A percentile compares a stretch with the other conserved stretches of the same genome.
Evolutionary conservation across 306 rosid genomes (phyloP).

Genomic region (Abrus pulchellus): DNA sequence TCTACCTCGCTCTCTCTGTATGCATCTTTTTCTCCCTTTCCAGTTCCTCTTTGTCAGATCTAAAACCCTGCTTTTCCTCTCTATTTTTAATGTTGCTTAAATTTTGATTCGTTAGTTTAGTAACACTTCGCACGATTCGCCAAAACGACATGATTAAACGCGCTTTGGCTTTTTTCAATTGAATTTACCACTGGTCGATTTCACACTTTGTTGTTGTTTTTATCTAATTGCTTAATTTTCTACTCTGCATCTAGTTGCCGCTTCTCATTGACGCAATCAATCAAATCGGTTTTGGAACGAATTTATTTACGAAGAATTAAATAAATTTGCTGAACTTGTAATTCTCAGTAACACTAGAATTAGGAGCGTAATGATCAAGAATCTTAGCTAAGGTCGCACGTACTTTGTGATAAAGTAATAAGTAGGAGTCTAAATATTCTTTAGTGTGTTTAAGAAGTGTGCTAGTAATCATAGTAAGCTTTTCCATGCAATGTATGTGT

Average conservation of each 20-base stretch:
- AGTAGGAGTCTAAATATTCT: constrained; percentile 18
- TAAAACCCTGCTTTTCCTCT: constrained; percentile 34
- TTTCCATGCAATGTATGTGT: neutral
- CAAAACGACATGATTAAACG: neutral
- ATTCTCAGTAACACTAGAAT: constrained; percentile 18
- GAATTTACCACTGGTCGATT: neutral
- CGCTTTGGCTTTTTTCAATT: constrained; percentile 4
- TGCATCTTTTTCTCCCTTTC: constrained; percentile 41
- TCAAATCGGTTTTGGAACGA: constrained; percentile 22
- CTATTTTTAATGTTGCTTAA: neutral
- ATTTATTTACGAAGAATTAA: neutral
- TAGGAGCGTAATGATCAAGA: constrained; percentile 33
- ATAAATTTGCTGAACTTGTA: constrained; percentile 12
- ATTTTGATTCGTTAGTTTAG: constrained; percentile 17
- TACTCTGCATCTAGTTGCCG: constrained; percentile 11
- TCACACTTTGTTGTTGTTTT: constrained; percentile 13
- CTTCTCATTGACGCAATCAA: constrained; percentile 10
- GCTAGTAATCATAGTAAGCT: constrained; percentile 10
- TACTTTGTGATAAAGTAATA: neutral
- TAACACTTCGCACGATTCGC: neutral
- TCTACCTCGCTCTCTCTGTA: constrained; percentile 95
- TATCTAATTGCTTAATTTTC: constrained; percentile 6
- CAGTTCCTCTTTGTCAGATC: constrained; percentile 6
- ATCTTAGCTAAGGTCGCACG: neutral
- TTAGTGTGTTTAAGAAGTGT: constrained; percentile 12